These are phyloP conservation scores for Niveomyces coronatus DNA, from an alignment of 2,329 filamentous ascomycete species.

Conservation along the genomic window DNA sequence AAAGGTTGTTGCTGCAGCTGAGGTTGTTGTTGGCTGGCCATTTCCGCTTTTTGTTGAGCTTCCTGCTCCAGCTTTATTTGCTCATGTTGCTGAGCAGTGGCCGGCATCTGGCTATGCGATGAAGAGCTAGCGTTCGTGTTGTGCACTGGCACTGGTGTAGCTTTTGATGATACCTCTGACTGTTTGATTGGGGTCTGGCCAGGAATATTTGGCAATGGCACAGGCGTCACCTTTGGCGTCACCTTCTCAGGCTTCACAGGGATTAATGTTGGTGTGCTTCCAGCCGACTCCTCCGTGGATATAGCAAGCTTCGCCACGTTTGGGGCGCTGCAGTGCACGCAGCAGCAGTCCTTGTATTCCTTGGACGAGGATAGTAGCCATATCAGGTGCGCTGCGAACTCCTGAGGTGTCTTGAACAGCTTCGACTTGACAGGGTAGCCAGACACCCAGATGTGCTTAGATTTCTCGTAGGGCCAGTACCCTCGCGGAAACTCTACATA, in stretches of 20 bases:
- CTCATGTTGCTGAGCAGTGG: constrained; percentile 1
- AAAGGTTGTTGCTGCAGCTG: background rate
- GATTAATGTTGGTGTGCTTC: constrained; percentile 11
- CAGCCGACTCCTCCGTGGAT: constrained; percentile 19
- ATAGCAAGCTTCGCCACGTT: constrained; percentile 16
- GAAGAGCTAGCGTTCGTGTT: constrained; percentile 9
- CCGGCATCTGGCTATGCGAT: constrained; percentile 1
- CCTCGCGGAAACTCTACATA: constrained; percentile 33
- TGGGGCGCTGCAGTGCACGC: constrained; percentile 35
- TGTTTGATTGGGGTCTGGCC: constrained; percentile 15
- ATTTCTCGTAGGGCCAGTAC: constrained; percentile 38
- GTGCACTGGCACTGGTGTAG: constrained; percentile 14
- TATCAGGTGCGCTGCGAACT: constrained; percentile 41
- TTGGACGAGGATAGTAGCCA: constrained; percentile 40
- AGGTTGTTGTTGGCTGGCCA: background rate
- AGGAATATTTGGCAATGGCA: constrained; percentile 26
- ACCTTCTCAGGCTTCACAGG: constrained; percentile 13
- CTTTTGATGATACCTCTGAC: constrained; percentile 20
- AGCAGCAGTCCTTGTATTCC: constrained; percentile 40
- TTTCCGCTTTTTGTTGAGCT: constrained; percentile 8
- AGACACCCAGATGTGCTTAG: constrained; percentile 39
- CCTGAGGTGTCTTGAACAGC: constrained; percentile 41
- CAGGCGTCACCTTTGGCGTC: constrained; percentile 25
- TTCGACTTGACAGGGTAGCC: constrained; percentile 38
- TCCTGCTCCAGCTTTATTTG: constrained; percentile 12